phyloP scores from a whole-genome alignment of 495 filamentous ascomycete genomes.

The Penicillium herquei region DNA sequence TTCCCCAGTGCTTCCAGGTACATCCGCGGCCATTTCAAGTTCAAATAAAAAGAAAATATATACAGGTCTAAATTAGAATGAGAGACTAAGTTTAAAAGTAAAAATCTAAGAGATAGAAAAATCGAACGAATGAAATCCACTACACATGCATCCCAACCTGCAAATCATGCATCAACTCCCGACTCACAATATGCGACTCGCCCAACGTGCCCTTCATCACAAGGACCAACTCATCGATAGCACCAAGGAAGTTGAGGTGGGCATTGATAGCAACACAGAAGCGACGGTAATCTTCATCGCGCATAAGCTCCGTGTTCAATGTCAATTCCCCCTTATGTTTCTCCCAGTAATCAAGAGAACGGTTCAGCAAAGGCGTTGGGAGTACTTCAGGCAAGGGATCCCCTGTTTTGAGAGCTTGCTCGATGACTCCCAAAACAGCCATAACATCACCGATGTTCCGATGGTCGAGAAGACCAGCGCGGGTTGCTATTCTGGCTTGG shows the following conservation, averaged over 20 bases:
- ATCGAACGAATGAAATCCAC: too few species aligned
- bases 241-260: constrained; percentile 36
- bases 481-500: constrained; percentile 26
- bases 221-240: constrained; percentile 42
- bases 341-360: constrained; percentile 31
- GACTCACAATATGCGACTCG: constrained; percentile 40
- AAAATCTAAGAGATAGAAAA: too few species aligned
- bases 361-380: constrained; percentile 38
- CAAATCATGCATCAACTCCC: constrained; percentile 18
- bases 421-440: constrained; percentile 38
- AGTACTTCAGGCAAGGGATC: constrained; percentile 43
- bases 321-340: constrained; percentile 20
- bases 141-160: neutral
- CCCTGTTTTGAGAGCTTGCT: constrained; percentile 42
- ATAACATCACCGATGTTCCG: constrained; percentile 41
- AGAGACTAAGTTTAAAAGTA: too few species aligned
- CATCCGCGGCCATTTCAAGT: too few species aligned
- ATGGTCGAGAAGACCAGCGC: constrained; percentile 37
- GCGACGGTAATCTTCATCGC: constrained; percentile 37
- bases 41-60: too few species aligned
- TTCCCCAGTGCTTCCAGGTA: too few species aligned
- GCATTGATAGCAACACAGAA: constrained; percentile 42
- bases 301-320: constrained; percentile 28
- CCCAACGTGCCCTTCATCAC: constrained; percentile 42
- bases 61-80: too few species aligned